Conservation (phyloP, 2,329 filamentous ascomycete genomes). For the Cladosporium sphaerospermum region DNA sequence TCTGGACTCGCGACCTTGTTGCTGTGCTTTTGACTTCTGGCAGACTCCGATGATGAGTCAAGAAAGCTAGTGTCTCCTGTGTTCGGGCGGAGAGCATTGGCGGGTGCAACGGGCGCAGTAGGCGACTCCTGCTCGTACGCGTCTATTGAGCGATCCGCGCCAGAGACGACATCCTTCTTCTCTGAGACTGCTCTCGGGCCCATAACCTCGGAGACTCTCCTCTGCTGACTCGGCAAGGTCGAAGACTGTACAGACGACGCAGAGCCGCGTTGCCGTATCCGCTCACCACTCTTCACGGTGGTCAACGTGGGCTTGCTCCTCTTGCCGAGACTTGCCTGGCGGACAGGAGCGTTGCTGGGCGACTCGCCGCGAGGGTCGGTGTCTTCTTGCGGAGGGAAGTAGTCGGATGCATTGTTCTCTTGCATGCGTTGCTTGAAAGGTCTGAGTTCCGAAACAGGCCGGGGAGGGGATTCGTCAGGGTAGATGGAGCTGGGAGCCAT, state of each 20-base stretch:
- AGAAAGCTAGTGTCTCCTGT: constrained; percentile 25
- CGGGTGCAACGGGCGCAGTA: neutral
- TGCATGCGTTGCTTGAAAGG: constrained; percentile 10
- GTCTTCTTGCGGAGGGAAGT: neutral
- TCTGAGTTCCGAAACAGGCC: constrained; percentile 4
- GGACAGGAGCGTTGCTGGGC: constrained; percentile 13
- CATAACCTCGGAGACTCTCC: neutral
- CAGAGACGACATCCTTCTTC: neutral
- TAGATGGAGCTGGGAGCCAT: constrained; percentile 9
- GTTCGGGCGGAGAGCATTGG: neutral
- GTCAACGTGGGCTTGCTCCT: constrained; percentile 43
- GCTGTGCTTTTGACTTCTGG: constrained; percentile 15
- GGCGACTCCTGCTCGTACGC: neutral
- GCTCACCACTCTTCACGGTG: constrained; percentile 37
- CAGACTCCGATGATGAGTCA: constrained; percentile 30
- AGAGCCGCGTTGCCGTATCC: constrained; percentile 16
- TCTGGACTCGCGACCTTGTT: constrained; percentile 9
- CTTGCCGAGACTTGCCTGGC: constrained; percentile 44
- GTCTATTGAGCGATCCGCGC: neutral
- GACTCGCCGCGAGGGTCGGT: constrained; percentile 4
- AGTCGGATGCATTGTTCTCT: constrained; percentile 9
- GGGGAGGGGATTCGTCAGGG: neutral
- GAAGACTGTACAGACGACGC: constrained; percentile 12
- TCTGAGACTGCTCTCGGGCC: neutral
- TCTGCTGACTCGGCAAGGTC: constrained; percentile 19